Evolutionary conservation across 176 grass and related monocot species (phyloP).

Genomic region (Alopecurus myosuroides): DNA sequence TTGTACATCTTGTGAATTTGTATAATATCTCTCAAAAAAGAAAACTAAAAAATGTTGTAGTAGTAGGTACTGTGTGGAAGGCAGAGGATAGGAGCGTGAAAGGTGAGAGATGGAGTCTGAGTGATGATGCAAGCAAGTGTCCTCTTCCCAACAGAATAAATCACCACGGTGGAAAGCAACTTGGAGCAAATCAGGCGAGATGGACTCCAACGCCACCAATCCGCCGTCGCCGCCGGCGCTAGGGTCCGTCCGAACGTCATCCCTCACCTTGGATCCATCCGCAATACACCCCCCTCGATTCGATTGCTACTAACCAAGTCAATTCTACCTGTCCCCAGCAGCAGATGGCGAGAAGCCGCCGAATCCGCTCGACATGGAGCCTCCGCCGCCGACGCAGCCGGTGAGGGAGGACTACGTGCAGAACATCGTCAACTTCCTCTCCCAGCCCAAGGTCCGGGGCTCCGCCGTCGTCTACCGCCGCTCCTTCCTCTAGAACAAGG

Average conservation of each 20-base stretch:
- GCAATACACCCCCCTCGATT: background rate
- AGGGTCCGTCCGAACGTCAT: background rate
- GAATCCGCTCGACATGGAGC: slow-evolving; percentile 26
- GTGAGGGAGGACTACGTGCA: slow-evolving; percentile 81
- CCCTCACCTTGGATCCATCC: background rate
- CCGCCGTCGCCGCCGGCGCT: background rate
- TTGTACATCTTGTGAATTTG: too few relatives aligned
- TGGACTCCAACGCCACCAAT: background rate
- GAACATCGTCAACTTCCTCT: slow-evolving; percentile 94
- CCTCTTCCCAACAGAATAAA: too few relatives aligned
- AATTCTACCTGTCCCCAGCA: background rate
- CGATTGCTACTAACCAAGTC: background rate
- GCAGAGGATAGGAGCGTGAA: too few relatives aligned
- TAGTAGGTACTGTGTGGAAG: background rate
- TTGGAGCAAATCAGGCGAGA: too few relatives aligned
- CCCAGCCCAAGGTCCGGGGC: slow-evolving; percentile 77
- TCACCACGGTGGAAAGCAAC: too few relatives aligned
- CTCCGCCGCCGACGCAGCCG: slow-evolving; percentile 35
- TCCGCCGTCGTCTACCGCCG: slow-evolving; percentile 73
- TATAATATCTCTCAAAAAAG: too few relatives aligned
- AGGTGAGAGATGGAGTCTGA: too few relatives aligned
- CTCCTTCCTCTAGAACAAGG: slow-evolving; percentile 88
- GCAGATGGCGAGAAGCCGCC: background rate
- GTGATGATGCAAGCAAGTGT: too few relatives aligned
- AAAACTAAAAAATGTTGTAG: too few relatives aligned